Conservation (phyloP, 768 basidiomycete genomes). For the Boletus reticulatus region DNA sequence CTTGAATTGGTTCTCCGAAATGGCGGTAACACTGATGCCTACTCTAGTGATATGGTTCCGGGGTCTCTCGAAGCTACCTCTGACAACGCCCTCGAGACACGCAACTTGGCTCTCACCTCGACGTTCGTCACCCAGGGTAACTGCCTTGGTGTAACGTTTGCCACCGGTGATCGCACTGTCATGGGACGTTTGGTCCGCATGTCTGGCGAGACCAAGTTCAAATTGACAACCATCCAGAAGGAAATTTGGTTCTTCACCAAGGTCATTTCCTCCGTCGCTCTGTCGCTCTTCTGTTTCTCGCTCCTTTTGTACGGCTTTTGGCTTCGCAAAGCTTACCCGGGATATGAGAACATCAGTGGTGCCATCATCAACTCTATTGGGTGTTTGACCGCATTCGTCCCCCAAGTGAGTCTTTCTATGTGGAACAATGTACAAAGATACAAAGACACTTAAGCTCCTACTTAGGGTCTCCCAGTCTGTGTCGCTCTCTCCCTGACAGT, state of each 20-base stretch:
- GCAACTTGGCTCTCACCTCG: slow-evolving; percentile 48
- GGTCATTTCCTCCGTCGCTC: slow-evolving; percentile 43
- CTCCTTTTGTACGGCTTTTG: slow-evolving; percentile 43
- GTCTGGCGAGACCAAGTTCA: slow-evolving; percentile 45
- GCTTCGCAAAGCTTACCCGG: slow-evolving; percentile 35
- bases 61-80: slow-evolving; percentile 46
- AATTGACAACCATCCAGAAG: slow-evolving; percentile 45
- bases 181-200: slow-evolving; percentile 58
- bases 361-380: slow-evolving; percentile 40
- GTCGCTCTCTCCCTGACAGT: slow-evolving; percentile 53
- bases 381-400: slow-evolving; percentile 40
- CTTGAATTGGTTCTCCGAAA: neutral
- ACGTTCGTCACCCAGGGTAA: slow-evolving; percentile 43
- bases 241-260: slow-evolving; percentile 55
- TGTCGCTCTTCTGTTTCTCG: slow-evolving; percentile 39
- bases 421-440: neutral
- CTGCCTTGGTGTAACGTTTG: slow-evolving; percentile 41
- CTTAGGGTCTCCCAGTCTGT: slow-evolving; percentile 38
- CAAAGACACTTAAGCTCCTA: neutral
- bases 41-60: slow-evolving; percentile 40
- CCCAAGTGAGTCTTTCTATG: slow-evolving; percentile 30
- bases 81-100: slow-evolving; percentile 47
- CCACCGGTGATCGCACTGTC: slow-evolving; percentile 42
- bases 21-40: neutral
- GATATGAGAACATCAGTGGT: slow-evolving; percentile 33